phyloP scores from a whole-genome alignment of 208 protist species.

The Tritrichomonas foetus region DNA sequence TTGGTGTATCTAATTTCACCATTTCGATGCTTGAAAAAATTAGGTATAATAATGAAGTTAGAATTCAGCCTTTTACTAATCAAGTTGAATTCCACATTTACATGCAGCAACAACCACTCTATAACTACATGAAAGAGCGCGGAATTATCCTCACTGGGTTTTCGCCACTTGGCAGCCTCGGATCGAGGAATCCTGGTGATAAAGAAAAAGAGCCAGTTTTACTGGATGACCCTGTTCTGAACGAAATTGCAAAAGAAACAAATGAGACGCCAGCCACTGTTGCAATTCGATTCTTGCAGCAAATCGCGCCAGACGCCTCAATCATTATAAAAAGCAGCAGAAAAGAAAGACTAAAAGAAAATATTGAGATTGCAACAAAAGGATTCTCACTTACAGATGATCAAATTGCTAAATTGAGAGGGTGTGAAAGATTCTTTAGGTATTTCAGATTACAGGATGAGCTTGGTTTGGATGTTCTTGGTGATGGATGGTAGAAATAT shows the following conservation, averaged over 20 bases:
- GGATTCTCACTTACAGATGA: neutral
- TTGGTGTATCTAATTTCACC: slow-evolving; percentile 27
- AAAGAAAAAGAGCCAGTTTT: neutral
- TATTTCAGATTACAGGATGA: neutral
- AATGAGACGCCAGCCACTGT: neutral
- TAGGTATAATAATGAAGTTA: neutral
- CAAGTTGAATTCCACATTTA: slow-evolving; percentile 47
- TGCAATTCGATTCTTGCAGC: neutral
- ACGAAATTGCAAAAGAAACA: neutral
- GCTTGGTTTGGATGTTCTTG: neutral
- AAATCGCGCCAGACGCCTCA: neutral
- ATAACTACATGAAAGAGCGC: slow-evolving; percentile 16
- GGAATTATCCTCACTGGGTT: slow-evolving; percentile 48
- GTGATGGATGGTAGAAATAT: neutral
- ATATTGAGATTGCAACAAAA: neutral
- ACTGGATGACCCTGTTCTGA: neutral
- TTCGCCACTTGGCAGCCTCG: slow-evolving; percentile 42
- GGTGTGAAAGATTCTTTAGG: neutral
- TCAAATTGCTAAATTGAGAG: neutral
- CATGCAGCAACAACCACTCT: slow-evolving; percentile 43
- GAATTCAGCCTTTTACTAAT: neutral
- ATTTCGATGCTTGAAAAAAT: neutral
- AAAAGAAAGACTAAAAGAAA: neutral
- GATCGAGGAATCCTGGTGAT: neutral
- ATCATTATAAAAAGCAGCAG: neutral